These are phyloP conservation scores for Mycena crocata DNA, from an alignment of 768 basidiomycete species.

Conservation along the genomic window DNA sequence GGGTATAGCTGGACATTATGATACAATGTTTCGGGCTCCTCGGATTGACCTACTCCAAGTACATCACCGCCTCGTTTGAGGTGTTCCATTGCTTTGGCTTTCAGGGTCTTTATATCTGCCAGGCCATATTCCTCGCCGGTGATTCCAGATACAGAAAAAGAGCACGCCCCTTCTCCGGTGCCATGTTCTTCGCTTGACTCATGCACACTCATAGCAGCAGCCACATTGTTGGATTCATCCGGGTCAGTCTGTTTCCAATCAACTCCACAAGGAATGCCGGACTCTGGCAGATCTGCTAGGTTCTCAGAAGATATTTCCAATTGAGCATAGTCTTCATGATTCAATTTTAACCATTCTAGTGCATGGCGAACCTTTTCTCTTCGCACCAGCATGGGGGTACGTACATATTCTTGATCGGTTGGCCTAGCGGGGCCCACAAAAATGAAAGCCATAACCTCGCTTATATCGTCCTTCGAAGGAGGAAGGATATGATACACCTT, in stretches of 20 bases:
- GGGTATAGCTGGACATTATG: neutral
- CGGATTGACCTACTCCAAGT: neutral
- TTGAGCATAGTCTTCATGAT: conserved; percentile 13
- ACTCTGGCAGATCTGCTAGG: neutral
- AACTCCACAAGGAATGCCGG: neutral
- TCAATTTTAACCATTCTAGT: conserved; percentile 23
- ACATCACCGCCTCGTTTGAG: neutral
- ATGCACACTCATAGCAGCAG: neutral
- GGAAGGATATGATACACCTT: conserved; percentile 40
- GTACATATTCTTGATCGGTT: conserved; percentile 25
- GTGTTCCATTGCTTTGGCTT: neutral
- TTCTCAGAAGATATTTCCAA: conserved; percentile 1
- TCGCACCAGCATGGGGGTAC: conserved; percentile 8
- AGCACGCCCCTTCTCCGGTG: neutral
- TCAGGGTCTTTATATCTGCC: neutral
- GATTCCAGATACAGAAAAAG: neutral
- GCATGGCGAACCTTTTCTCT: neutral
- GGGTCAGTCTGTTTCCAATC: neutral
- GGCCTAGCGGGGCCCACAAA: conserved; percentile 22
- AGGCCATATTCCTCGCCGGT: neutral
- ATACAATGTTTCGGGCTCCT: neutral
- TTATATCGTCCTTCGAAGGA: conserved; percentile 34
- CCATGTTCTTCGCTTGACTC: neutral
- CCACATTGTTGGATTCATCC: neutral
- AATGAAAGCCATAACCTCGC: conserved; percentile 38